phyloP scores from a whole-genome alignment of 306 rosid species.

The Quercus parvula region DNA sequence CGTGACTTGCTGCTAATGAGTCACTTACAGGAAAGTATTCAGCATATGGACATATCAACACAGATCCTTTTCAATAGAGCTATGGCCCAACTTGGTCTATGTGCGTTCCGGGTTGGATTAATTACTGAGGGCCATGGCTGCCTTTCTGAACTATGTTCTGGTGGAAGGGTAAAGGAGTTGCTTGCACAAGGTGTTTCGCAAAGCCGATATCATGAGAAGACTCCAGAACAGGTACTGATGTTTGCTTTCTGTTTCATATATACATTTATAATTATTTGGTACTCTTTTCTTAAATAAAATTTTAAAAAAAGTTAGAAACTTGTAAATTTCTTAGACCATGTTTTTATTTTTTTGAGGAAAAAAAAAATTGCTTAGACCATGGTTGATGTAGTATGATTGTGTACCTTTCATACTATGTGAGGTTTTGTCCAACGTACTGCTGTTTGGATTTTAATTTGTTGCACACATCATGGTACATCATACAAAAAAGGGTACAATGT shows the following conservation, averaged over 20 bases:
- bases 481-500: too few species aligned
- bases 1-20: constrained; percentile 96
- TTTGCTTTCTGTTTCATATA: neutral
- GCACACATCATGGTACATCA: neutral
- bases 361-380: too few species aligned
- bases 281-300: neutral
- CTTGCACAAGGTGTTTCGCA: constrained; percentile 97
- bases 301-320: neutral
- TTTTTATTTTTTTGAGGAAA: too few species aligned
- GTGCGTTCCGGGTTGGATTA: constrained; percentile 80
- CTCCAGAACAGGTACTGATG: constrained; percentile 87
- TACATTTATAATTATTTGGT: neutral
- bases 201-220: constrained; percentile 92
- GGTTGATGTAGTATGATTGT: neutral
- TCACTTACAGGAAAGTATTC: constrained; percentile 86
- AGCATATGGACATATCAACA: constrained; percentile 88
- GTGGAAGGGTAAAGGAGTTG: constrained; percentile 95
- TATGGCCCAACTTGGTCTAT: constrained; percentile 90
- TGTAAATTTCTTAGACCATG: neutral
- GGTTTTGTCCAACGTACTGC: neutral
- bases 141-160: constrained; percentile 89
- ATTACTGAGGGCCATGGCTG: constrained; percentile 86
- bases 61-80: constrained; percentile 95
- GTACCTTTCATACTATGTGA: neutral
- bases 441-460: neutral